Conservation (phyloP, 139 green algal species). For the Closterium sp. region DNA sequence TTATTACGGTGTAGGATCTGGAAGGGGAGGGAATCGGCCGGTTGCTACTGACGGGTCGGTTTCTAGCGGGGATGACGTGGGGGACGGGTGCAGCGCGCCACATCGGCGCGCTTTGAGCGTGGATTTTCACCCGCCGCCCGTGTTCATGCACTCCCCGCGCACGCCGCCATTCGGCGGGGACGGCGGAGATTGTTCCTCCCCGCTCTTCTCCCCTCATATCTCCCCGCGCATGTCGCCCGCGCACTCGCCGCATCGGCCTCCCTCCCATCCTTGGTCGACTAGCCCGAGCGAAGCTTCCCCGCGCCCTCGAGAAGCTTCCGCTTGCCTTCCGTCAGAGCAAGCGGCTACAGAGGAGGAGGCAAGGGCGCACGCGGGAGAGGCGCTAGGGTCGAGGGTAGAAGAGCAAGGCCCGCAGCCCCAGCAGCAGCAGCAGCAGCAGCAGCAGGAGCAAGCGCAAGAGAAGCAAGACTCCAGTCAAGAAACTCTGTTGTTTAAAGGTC, state of each 20-base stretch:
- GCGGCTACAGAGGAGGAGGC: neutral
- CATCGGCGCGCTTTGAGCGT: neutral
- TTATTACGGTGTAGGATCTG: neutral
- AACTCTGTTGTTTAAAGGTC: no score
- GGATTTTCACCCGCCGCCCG: neutral
- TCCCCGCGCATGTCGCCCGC: neutral
- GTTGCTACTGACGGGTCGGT: neutral
- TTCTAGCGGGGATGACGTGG: neutral
- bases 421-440: no score
- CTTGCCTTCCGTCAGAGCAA: neutral
- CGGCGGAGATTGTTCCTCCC: neutral
- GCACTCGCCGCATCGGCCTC: neutral
- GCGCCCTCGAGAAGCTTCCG: neutral
- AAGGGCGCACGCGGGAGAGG: neutral
- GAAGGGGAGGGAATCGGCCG: neutral
- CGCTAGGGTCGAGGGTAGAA: no score
- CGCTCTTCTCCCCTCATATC: neutral
- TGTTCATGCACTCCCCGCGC: neutral
- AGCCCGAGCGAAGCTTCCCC: neutral
- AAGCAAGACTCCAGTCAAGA: no score
- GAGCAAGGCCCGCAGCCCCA: no score
- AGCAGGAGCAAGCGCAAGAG: no score
- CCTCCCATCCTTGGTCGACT: neutral
- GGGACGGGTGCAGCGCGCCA: no score
- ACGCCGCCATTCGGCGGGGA: neutral